Conservation (phyloP, 2,329 filamentous ascomycete species). For the Aspergillus sp. region DNA sequence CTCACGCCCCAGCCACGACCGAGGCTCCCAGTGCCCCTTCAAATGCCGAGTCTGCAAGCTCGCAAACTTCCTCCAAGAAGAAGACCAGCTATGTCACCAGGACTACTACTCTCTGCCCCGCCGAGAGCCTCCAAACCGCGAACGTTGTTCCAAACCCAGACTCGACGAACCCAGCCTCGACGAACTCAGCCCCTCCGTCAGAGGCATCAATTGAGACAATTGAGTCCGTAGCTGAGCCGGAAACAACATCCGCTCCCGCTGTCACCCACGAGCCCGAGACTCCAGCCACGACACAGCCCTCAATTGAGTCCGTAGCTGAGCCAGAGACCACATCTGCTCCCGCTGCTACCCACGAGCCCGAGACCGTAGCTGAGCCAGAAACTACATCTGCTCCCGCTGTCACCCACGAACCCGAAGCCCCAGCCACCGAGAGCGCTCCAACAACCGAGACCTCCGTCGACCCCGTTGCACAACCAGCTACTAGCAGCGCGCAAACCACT, state of each 20-base stretch:
- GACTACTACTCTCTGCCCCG: constrained; percentile 6
- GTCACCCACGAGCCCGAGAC: not conserved
- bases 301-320: too few relatives aligned
- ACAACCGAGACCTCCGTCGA: not conserved
- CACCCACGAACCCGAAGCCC: not conserved
- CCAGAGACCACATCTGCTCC: not conserved
- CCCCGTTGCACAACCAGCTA: not conserved
- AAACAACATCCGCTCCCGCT: not conserved
- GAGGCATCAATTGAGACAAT: not conserved
- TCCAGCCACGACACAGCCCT: not conserved
- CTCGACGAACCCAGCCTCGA: not conserved
- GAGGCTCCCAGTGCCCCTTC: not conserved
- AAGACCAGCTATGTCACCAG: constrained; percentile 8
- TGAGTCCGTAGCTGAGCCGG: too few relatives aligned
- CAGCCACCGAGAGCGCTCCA: not conserved
- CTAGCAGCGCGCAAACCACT: not conserved
- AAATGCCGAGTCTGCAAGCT: not conserved
- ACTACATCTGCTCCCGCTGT: not conserved
- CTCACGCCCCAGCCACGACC: not conserved
- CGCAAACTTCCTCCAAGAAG: constrained; percentile 1
- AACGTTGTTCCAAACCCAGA: not conserved
- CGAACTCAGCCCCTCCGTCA: not conserved
- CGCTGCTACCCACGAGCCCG: not conserved
- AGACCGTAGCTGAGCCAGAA: too few relatives aligned
- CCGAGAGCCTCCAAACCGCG: not conserved